Percentiles rank a stretch among this genome's conserved stretches.
These are phyloP conservation scores for Neonectria sp. DNA, from an alignment of 2,329 filamentous ascomycete species.

Conservation along the genomic window DNA sequence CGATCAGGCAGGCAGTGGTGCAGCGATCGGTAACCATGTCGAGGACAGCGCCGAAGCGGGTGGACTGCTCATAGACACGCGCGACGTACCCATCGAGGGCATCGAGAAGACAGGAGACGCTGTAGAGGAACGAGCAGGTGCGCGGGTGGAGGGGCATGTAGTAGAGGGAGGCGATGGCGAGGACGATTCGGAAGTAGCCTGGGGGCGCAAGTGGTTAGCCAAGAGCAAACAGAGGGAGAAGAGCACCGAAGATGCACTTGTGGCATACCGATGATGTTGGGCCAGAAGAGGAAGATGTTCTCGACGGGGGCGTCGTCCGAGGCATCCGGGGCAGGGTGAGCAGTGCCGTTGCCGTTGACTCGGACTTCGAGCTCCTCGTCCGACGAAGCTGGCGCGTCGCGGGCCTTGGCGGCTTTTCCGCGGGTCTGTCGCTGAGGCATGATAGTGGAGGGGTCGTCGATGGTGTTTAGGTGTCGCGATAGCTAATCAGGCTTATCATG, in stretches of 20 bases:
- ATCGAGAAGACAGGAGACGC: slow-evolving; percentile 93
- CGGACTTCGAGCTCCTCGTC: slow-evolving; percentile 48
- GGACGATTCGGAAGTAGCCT: slow-evolving; percentile 85
- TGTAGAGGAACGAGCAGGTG: slow-evolving; percentile 93
- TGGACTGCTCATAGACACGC: slow-evolving; percentile 84
- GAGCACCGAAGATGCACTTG: slow-evolving; percentile 1
- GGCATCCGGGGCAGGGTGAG: slow-evolving; percentile 52
- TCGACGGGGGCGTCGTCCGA: slow-evolving; percentile 64
- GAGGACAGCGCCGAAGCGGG: slow-evolving; percentile 94
- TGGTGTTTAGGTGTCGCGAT: slow-evolving; percentile 33
- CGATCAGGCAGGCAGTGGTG: slow-evolving; percentile 94
- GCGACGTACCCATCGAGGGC: slow-evolving; percentile 96
- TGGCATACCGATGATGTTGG: slow-evolving; percentile 82
- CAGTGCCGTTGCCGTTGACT: slow-evolving; percentile 64
- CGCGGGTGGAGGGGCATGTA: slow-evolving; percentile 99
- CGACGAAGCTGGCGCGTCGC: slow-evolving; percentile 46
- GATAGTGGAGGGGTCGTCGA: slow-evolving; percentile 25
- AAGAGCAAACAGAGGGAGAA: slow-evolving; percentile 12
- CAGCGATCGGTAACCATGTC: slow-evolving; percentile 99
- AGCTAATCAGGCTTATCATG: slow-evolving; percentile 44
- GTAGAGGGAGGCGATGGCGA: slow-evolving; percentile 92
- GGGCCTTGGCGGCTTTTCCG: slow-evolving; percentile 56
- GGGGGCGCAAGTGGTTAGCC: slow-evolving; percentile 35
- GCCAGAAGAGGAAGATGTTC: slow-evolving; percentile 87
- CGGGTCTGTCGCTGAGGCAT: slow-evolving; percentile 60